Evolutionary conservation across 2,329 filamentous ascomycete species (phyloP).

Genomic region (Pseudopithomyces chartarum): DNA sequence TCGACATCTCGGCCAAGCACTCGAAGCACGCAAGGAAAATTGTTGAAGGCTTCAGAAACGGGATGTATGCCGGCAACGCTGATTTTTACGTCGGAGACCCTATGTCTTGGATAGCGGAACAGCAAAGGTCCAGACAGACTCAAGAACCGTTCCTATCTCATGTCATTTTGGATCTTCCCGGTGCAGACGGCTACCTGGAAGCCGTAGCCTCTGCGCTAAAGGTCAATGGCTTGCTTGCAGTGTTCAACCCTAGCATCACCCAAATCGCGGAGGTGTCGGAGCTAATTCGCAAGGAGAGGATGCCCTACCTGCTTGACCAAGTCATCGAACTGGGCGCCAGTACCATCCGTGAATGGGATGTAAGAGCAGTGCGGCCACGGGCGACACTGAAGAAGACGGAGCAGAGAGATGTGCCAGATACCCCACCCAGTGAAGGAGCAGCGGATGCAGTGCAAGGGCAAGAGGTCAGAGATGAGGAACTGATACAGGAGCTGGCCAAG

Average conservation of each 20-base stretch:
- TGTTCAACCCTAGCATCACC: constrained; percentile 79
- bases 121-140: constrained; percentile 40
- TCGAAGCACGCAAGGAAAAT: constrained; percentile 68
- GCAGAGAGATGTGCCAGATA: constrained; percentile 14
- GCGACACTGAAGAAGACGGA: constrained; percentile 33
- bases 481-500: constrained; percentile 30
- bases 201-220: constrained; percentile 63
- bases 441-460: constrained; percentile 25
- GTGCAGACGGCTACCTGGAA: constrained; percentile 59
- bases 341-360: constrained; percentile 68
- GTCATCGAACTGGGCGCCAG: constrained; percentile 63
- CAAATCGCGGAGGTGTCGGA: constrained; percentile 72
- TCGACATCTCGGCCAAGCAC: constrained; percentile 69
- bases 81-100: constrained; percentile 76
- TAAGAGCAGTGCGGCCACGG: constrained; percentile 56
- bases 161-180: constrained; percentile 75
- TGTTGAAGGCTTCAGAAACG: constrained; percentile 69
- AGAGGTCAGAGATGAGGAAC: constrained; percentile 32
- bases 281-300: constrained; percentile 56
- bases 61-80: constrained; percentile 71
- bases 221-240: constrained; percentile 66
- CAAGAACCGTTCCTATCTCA: constrained; percentile 69
- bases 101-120: constrained; percentile 63
- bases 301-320: constrained; percentile 64
- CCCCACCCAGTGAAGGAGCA: constrained; percentile 13